Conservation (phyloP, 176 grass and related monocot species). For the Saccharum spontaneum region DNA sequence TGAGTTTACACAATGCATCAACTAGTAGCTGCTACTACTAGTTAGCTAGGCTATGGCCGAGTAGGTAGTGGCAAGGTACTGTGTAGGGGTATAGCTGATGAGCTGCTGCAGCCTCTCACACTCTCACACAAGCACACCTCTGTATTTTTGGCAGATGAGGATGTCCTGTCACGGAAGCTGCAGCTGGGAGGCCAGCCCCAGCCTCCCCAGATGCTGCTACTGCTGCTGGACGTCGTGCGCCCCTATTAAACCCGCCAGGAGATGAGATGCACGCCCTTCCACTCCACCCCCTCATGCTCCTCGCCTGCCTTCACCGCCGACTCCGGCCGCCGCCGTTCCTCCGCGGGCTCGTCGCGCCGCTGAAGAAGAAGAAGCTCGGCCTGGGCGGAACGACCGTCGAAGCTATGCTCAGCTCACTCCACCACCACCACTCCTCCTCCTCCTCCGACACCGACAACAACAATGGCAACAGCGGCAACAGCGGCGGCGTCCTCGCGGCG, state of each 20-base stretch:
- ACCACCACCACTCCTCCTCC: slow-evolving; percentile 55
- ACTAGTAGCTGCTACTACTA: background rate
- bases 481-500: background rate
- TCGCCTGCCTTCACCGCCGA: slow-evolving; percentile 15
- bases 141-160: slow-evolving; percentile 92
- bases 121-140: slow-evolving; percentile 44
- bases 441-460: slow-evolving; percentile 40
- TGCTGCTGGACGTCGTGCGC: slow-evolving; percentile 22
- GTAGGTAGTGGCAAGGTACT: slow-evolving; percentile 53
- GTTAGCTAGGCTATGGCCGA: slow-evolving; percentile 35
- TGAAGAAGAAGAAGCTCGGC: background rate
- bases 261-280: slow-evolving; percentile 33
- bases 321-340: slow-evolving; percentile 24
- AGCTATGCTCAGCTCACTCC: slow-evolving; percentile 84
- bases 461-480: background rate
- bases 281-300: slow-evolving; percentile 40
- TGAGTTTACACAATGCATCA: slow-evolving; percentile 60
- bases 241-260: slow-evolving; percentile 58
- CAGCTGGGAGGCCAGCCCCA: slow-evolving; percentile 43
- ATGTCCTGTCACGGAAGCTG: slow-evolving; percentile 98
- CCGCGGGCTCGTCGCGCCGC: background rate
- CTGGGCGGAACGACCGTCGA: background rate
- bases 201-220: slow-evolving; percentile 48
- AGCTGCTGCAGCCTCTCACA: slow-evolving; percentile 39
- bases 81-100: slow-evolving; percentile 22